Conservation (phyloP, 2,329 filamentous ascomycete genomes). For the Pseudogymnoascus sp. region DNA sequence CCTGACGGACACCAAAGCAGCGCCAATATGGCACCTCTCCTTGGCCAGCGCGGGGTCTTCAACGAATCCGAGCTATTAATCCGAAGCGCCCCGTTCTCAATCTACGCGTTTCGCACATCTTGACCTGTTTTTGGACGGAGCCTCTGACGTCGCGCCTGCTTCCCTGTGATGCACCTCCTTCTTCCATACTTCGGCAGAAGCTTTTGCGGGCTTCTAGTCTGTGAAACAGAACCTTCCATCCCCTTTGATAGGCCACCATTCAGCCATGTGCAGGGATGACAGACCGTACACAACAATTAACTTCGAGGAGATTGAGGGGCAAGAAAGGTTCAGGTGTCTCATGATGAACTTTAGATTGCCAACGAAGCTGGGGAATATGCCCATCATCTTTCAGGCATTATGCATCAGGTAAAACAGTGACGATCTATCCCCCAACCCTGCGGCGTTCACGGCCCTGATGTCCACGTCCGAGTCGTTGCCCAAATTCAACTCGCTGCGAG, state of each 20-base stretch:
- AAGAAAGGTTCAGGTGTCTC: background rate
- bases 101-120: background rate
- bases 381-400: background rate
- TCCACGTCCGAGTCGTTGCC: background rate
- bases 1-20: background rate
- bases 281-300: background rate
- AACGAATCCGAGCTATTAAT: background rate
- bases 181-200: slow-evolving; percentile 6
- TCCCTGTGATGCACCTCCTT: background rate
- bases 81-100: background rate
- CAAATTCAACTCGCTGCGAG: background rate
- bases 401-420: background rate
- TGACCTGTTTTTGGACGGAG: background rate
- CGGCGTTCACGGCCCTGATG: slow-evolving; percentile 5
- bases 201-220: slow-evolving; percentile 1
- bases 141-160: background rate
- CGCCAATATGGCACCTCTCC: background rate
- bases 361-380: background rate
- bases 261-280: background rate
- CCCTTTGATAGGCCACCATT: background rate
- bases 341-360: slow-evolving; percentile 7
- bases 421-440: background rate
- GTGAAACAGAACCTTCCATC: background rate
- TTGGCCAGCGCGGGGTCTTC: slow-evolving; percentile 3
- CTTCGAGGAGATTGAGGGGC: slow-evolving; percentile 5